These are phyloP conservation scores for Somion occarium DNA, from an alignment of 1,284 basidiomycete genomes.

Conservation along the genomic window DNA sequence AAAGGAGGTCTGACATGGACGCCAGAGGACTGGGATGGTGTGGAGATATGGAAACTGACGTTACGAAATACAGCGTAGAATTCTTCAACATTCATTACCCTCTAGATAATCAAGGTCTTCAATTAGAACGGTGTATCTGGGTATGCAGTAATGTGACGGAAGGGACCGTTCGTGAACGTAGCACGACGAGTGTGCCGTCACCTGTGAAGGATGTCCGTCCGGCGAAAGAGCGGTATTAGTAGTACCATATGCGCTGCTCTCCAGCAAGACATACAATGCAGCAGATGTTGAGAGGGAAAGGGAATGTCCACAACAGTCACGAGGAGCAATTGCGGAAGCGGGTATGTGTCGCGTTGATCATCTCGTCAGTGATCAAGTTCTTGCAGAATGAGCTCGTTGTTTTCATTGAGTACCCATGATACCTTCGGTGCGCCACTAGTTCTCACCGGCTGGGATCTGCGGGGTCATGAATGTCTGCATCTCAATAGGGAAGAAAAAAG, in stretches of 20 bases:
- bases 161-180: not conserved
- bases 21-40: conserved; percentile 68
- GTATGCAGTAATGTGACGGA: not conserved
- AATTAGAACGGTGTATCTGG: not conserved
- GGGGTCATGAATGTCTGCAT: not conserved
- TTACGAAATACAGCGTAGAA: conserved; percentile 1
- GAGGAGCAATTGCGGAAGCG: not conserved
- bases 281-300: not conserved
- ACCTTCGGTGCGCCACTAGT: not conserved
- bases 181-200: not conserved
- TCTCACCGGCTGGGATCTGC: not conserved
- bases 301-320: not conserved
- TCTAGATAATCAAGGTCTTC: not conserved
- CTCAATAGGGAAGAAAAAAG: not conserved
- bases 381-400: not conserved
- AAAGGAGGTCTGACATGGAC: conserved; percentile 56
- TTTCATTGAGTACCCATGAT: not conserved
- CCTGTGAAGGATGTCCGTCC: not conserved
- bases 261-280: not conserved
- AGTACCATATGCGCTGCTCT: not conserved
- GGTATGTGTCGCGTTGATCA: not conserved
- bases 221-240: no score
- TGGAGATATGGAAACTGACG: conserved; percentile 66
- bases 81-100: not conserved
- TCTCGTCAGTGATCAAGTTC: not conserved